Conservation (phyloP, 2,329 filamentous ascomycete species). For the Apiospora aurea region DNA sequence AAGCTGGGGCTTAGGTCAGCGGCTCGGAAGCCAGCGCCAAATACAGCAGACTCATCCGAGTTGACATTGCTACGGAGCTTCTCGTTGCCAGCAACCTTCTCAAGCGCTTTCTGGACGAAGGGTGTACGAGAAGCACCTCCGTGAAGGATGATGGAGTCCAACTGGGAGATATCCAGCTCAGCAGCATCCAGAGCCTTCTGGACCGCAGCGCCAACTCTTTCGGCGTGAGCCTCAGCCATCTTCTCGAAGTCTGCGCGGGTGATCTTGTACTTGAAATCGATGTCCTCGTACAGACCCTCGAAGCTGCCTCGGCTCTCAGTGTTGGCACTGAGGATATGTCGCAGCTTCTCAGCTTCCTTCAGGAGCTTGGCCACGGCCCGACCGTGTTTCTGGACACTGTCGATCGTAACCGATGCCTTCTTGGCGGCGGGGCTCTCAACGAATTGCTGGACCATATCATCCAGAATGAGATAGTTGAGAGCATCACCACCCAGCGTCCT, state of each 20-base stretch:
- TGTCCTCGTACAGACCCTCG: constrained; percentile 88
- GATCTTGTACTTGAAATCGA: constrained; percentile 94
- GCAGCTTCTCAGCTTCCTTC: constrained; percentile 87
- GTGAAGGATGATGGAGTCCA: constrained; percentile 92
- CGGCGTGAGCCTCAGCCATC: constrained; percentile 71
- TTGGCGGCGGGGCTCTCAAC: constrained; percentile 72
- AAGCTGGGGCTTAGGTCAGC: constrained; percentile 93
- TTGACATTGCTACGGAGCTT: constrained; percentile 96
- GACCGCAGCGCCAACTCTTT: constrained; percentile 73
- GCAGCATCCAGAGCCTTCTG: constrained; percentile 77
- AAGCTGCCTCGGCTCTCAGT: constrained; percentile 80
- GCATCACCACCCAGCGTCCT: constrained; percentile 87
- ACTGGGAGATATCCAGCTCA: constrained; percentile 73
- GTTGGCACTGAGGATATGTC: constrained; percentile 94
- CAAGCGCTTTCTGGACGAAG: constrained; percentile 90
- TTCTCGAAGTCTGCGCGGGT: constrained; percentile 81
- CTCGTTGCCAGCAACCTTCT: constrained; percentile 74
- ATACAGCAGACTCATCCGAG: constrained; percentile 94
- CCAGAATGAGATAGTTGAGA: constrained; percentile 85
- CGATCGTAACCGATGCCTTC: constrained; percentile 66
- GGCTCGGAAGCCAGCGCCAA: constrained; percentile 93
- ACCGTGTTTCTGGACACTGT: constrained; percentile 75
- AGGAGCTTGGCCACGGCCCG: constrained; percentile 88
- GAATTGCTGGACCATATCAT: constrained; percentile 87
- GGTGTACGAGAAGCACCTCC: constrained; percentile 90